Evolutionary conservation across 2,329 filamentous ascomycete genomes (phyloP).

Genomic region (Ceratocystis colombiana): DNA sequence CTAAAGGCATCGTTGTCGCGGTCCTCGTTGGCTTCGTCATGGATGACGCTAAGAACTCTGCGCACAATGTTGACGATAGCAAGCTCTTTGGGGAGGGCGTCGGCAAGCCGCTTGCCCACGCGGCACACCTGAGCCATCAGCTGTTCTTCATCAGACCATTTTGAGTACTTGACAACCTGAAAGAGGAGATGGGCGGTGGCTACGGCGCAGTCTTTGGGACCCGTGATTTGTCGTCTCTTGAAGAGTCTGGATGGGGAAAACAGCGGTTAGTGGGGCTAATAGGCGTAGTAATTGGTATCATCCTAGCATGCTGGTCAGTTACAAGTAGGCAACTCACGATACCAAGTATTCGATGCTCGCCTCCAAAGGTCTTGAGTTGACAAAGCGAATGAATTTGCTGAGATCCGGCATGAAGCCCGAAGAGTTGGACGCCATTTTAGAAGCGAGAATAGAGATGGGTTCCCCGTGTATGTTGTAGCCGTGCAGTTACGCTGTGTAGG

Average conservation of each 20-base stretch:
- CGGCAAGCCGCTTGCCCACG: conserved; percentile 65
- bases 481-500: too few species aligned
- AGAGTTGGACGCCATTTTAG: conserved; percentile 14
- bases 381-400: conserved; percentile 65
- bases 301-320: neutral
- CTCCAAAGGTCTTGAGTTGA: conserved; percentile 67
- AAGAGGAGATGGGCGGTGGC: conserved; percentile 83
- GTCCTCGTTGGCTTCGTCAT: conserved; percentile 80
- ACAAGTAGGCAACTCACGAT: conserved; percentile 48
- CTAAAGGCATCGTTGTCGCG: conserved; percentile 50
- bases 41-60: conserved; percentile 77
- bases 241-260: conserved; percentile 51
- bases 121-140: conserved; percentile 71
- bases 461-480: too few species aligned
- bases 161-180: conserved; percentile 72
- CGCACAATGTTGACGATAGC: conserved; percentile 91
- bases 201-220: conserved; percentile 78
- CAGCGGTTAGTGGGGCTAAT: conserved; percentile 2
- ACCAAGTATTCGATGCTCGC: conserved; percentile 74
- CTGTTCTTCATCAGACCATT: conserved; percentile 64
- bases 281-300: neutral
- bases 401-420: conserved; percentile 54
- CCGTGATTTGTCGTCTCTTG: conserved; percentile 80
- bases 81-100: conserved; percentile 80
- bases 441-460: too few species aligned